Base-by-base conservation (phyloP, 805 yeast species). In the Brettanomyces anomalus region DNA sequence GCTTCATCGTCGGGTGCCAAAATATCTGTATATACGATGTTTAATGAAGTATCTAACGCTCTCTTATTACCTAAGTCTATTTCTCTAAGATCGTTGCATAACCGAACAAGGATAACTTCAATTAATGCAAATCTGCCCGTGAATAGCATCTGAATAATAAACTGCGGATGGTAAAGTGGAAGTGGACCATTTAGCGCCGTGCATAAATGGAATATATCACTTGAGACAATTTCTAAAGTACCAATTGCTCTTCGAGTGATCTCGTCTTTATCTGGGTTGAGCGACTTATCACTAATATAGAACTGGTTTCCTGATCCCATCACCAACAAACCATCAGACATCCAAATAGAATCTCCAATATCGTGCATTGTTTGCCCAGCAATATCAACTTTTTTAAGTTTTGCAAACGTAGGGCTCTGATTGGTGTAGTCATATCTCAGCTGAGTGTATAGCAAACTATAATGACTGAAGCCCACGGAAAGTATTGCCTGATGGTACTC, bases 301-400 rank as follows among this genome's bases (percentile, higher is more conserved):
- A 89, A 71, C 57, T 89, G 97, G 60, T 89, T 89, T 0, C 97
- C 97, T 14, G 90, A 71, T 3, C 93, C 96, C 44, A 86, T 77
- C 1, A 85, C 89, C 42, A 89, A 70, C 15, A 79, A 73, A 1
- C 94, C 95, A 53, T 81, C 78, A 39, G 74, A 70, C 49, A 90
- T 66, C 97, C 97, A 90, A 13, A 83, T 69, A 14, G 94, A 82
- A 57, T 89, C 97, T 6, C 96, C 96, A 46, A 89, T 87, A 14
- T 68, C 69, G 56, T 88, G 96, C 0, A 85, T 67, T 0, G 96
- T 88, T 53, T 74, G 84, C 30, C 71, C 71, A 1, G 77, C 68
- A 3, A 89, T 76, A 52, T 83, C 88, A 35, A 87, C 74, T 46
- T 75, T 74, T 53, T 85, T 81, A 44, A 89, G 75, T 0, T 85